phyloP scores from a whole-genome alignment of 2,329 filamentous ascomycete species.

The Paracoccidioides brasiliensis region DNA sequence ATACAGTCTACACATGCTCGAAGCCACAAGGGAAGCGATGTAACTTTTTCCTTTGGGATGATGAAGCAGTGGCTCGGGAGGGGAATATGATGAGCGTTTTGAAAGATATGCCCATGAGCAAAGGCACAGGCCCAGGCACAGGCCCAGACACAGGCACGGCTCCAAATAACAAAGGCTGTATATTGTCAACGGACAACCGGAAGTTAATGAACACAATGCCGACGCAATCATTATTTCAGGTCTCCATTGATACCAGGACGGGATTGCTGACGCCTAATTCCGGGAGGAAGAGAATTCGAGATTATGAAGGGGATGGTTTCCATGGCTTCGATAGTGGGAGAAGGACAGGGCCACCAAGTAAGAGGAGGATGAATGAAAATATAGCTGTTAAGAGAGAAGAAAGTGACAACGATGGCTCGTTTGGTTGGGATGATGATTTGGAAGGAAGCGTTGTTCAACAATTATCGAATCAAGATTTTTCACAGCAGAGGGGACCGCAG shows the following conservation, averaged over 20 bases:
- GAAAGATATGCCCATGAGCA: neutral
- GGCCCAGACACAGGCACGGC: neutral
- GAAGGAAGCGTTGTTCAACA: constrained; percentile 20
- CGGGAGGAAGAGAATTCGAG: constrained; percentile 12
- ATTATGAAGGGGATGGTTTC: neutral
- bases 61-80: constrained; percentile 42
- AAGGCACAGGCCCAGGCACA: neutral
- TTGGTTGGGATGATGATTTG: constrained; percentile 26
- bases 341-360: constrained; percentile 11
- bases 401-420: constrained; percentile 23
- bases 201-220: neutral
- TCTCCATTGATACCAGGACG: neutral
- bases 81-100: neutral
- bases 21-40: constrained; percentile 37
- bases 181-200: neutral
- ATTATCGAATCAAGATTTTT: neutral
- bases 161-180: neutral
- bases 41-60: constrained; percentile 49
- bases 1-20: constrained; percentile 44
- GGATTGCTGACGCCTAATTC: constrained; percentile 26
- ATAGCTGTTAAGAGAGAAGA: constrained; percentile 3
- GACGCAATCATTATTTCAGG: neutral
- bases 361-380: constrained; percentile 7
- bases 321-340: neutral
- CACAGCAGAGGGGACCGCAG: neutral